Percentiles rank a stretch among this genome's conserved stretches.
Conservation (phyloP, 2,329 filamentous ascomycete genomes). For the Pseudogymnoascus sp. region DNA sequence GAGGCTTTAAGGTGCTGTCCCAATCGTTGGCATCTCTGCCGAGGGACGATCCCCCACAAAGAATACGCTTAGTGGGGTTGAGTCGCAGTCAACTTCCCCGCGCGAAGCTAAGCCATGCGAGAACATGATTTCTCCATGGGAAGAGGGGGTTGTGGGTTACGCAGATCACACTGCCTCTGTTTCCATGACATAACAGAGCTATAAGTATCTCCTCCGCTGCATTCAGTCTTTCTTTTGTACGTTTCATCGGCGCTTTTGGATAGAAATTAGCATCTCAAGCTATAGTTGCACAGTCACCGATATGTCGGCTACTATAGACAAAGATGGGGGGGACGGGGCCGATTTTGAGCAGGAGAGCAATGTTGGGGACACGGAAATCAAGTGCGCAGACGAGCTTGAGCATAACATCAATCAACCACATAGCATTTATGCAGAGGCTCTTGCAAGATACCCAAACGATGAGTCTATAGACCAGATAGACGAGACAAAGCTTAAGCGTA, state of each 20-base stretch:
- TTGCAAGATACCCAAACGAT: constrained; percentile 16
- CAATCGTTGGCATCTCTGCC: background rate
- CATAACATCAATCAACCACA: background rate
- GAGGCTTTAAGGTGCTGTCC: background rate
- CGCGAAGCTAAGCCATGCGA: background rate
- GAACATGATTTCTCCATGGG: background rate
- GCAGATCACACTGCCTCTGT: background rate
- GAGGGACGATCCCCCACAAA: background rate
- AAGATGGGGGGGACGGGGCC: background rate
- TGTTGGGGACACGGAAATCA: background rate
- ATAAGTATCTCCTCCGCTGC: background rate
- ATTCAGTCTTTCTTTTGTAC: background rate
- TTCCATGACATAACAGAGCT: background rate
- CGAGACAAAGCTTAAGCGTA: constrained; percentile 30
- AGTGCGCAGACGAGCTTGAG: background rate
- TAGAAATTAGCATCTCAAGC: no score
- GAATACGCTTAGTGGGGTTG: background rate
- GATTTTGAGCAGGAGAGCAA: background rate
- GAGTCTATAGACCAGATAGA: constrained; percentile 30
- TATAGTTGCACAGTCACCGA: background rate
- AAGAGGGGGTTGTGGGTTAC: background rate
- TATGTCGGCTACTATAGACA: background rate
- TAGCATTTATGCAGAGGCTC: background rate
- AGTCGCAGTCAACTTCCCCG: background rate
- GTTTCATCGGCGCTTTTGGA: background rate